Base-by-base conservation (phyloP, 805 yeast genomes). In the Metschnikowia koreensis region DNA sequence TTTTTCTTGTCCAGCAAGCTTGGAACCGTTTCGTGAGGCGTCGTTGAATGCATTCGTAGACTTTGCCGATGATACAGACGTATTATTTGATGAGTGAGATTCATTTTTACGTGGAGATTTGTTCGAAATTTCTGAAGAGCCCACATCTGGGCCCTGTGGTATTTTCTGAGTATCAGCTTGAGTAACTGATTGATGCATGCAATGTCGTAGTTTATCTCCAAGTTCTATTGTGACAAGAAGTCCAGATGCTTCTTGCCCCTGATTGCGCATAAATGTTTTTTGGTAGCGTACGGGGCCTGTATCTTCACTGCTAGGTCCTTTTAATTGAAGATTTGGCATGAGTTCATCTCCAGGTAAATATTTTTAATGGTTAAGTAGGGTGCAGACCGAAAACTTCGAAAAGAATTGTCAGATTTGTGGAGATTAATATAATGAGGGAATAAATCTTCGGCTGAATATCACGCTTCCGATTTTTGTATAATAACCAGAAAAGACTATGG, bases 281-380 rank as follows among this genome's bases (percentile, higher is more conserved):
- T 50, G 58, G 31, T 45, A 54, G n/a, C 41, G 47, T 15, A 57
- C 60, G 7, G 51, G 50, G 29, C 51, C 58, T 15, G 37, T 36
- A n/a, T 46, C 48, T 34, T 44, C 41, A 27, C 40, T 43, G n/a
- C 45, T 44, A 7, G 60, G 60, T 46, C 60, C 60, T 37, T 44
- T 54, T 37, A 57, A 39, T 40, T 54, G 58, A 13, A 57, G 36
- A 33, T 43, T 51, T 27, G 53, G 46, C 57, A 54, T 54, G 46
- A 15, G 50, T 46, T 28, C 52, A 49, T 49, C 52, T 48, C 49
- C 37, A 17, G 7, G 11, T 11, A 33, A 12, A 31, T 9, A 28
- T 43, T 15, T 36, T 26, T 43, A 22, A 16, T n/a, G 17, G 26
- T 12, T 16, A 43, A 17, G 16, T 16, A 40, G 43, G 43, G n/a